These are phyloP conservation scores for Ziziphus jujuba DNA, from an alignment of 306 rosid genomes.

Conservation along the genomic window DNA sequence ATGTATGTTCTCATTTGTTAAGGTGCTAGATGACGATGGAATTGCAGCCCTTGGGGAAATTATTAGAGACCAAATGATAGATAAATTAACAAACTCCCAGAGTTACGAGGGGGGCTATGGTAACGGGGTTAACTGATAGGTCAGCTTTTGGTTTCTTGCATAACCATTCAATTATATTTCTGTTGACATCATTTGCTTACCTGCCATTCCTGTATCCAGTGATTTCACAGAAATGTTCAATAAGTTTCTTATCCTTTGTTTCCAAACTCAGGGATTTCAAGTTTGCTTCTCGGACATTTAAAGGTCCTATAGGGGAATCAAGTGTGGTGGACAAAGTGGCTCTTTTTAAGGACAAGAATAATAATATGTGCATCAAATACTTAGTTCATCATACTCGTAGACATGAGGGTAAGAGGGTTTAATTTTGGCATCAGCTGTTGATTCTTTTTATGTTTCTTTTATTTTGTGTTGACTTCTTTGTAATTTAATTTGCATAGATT, in stretches of 20 bases:
- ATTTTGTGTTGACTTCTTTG: conserved; percentile 22
- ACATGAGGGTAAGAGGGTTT: conserved; percentile 71
- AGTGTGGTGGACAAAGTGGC: conserved; percentile 81
- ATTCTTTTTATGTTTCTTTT: not conserved
- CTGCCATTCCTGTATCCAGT: conserved; percentile 32
- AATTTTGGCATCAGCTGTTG: conserved; percentile 16
- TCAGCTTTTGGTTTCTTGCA: conserved; percentile 15
- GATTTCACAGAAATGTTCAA: conserved; percentile 40
- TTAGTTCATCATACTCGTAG: conserved; percentile 85
- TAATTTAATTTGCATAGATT: conserved; percentile 45
- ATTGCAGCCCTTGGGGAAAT: conserved; percentile 93
- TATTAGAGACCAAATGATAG: conserved; percentile 59
- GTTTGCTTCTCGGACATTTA: conserved; percentile 38
- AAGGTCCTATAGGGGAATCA: conserved; percentile 76
- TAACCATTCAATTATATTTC: conserved; percentile 2
- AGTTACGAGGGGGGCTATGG: conserved; percentile 33
- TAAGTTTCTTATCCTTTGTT: not conserved
- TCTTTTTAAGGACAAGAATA: conserved; percentile 69
- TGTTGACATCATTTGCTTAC: conserved; percentile 1
- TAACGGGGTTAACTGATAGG: conserved; percentile 57
- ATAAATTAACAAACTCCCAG: conserved; percentile 63
- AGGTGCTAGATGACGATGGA: conserved; percentile 92
- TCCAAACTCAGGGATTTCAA: conserved; percentile 55
- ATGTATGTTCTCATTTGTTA: conserved; percentile 15
- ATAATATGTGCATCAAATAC: conserved; percentile 68